Conservation (phyloP, 371 early-diverging fungal genomes). For the Polyrhizophydium stewartii region DNA sequence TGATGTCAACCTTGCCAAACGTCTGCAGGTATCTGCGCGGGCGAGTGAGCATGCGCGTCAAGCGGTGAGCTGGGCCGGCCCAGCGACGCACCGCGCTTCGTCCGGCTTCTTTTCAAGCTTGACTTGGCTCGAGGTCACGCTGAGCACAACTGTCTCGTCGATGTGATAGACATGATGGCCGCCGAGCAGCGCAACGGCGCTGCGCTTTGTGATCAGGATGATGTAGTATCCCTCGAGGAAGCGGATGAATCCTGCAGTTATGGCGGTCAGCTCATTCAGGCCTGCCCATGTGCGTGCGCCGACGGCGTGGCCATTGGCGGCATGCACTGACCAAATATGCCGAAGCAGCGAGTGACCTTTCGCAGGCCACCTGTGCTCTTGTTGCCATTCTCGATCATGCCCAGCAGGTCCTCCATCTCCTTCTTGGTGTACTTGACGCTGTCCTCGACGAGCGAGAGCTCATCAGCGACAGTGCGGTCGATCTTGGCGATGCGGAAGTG, state of each 20-base stretch:
- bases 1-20: conserved; percentile 76
- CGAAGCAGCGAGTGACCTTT: conserved; percentile 60
- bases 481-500: conserved; percentile 82
- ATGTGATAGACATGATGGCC: conserved; percentile 94
- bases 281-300: no score
- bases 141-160: conserved; percentile 80
- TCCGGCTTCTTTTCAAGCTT: conserved; percentile 73
- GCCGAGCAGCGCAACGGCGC: conserved; percentile 89
- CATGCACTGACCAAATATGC: conserved; percentile 56
- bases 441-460: conserved; percentile 40
- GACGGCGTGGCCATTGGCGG: no score
- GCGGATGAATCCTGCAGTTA: conserved; percentile 78
- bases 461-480: conserved; percentile 61
- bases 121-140: conserved; percentile 53
- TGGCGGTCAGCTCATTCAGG: no score
- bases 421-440: conserved; percentile 59
- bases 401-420: conserved; percentile 69
- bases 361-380: conserved; percentile 70
- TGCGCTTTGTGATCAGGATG: conserved; percentile 78
- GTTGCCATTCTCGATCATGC: conserved; percentile 81
- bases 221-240: conserved; percentile 93
- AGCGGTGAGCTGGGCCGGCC: neutral
- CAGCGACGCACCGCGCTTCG: conserved; percentile 62
- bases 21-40: conserved; percentile 64
- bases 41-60: conserved; percentile 19